Evolutionary conservation across 2,329 filamentous ascomycete species (phyloP), one percentile per base, ranked within the genome.

Genomic region (Cladophialophora immunda): DNA sequence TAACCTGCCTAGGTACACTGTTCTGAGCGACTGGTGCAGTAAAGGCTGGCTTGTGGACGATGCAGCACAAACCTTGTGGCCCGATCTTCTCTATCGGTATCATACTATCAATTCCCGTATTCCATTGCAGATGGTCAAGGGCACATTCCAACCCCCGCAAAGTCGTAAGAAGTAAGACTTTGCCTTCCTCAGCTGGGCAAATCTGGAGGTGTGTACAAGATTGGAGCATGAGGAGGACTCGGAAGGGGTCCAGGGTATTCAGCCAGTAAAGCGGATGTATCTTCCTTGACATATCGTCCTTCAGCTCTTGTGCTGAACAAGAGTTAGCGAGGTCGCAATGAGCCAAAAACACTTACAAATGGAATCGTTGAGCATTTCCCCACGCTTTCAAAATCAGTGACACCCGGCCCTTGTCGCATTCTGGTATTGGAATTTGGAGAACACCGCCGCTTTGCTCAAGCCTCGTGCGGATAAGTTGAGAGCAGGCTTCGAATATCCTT

Each of bases 401-500:
- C 22, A 56, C 61, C 32, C 52, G 61, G 1, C 58, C 34, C 22
- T 6, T 8, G 6, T 63, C 61, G 53, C 25, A 9, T 41, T 63
- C 61, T 15, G 36, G 36, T 38, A 38, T 38, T 15, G 36, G 36
- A 38, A 38, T 38, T 4, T 38, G 13, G 36, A 38, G 13, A 38
- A 38, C 36, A 4, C 11, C 13, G 17, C 13, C 36, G 1, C 36
- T 17, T 38, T 38, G 7, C 36, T 63, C 61, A 2, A 57, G 53
- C 13, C 34, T 45, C 27, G n/a, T 57, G 9, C 53, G 61, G 17
- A 65, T 60, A 54, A 50, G 62, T 59, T 65, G 56, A 53, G 62
- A 59, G 13, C 64, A 72, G 41, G 72, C 69, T 57, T 73, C 73
- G 22, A 74, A 73, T 41, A 72, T 56, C 32, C 71, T 67, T 53